Conservation (phyloP, 371 early-diverging fungal species). For the Mortierella sp. region DNA sequence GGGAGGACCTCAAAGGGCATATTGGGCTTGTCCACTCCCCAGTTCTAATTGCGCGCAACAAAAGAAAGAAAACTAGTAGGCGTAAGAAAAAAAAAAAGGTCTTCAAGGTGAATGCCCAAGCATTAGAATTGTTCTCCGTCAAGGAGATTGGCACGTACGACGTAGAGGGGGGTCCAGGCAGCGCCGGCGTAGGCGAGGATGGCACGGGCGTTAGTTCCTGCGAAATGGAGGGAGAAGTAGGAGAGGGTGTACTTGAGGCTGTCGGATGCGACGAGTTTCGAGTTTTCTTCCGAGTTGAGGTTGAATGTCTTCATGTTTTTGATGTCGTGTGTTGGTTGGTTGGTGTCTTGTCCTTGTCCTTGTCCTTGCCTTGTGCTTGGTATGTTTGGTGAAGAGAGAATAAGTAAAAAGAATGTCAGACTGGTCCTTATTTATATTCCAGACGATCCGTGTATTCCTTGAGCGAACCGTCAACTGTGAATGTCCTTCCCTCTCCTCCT, state of each 20-base stretch:
- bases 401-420: background rate
- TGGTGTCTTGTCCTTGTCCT: background rate
- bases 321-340: background rate
- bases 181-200: conserved; percentile 41
- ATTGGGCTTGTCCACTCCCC: conserved; percentile 24
- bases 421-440: background rate
- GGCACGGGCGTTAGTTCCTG: conserved; percentile 28
- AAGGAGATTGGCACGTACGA: conserved; percentile 8
- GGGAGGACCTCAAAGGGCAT: conserved; percentile 29
- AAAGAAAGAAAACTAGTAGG: background rate
- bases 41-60: conserved; percentile 12
- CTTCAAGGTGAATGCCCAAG: no score
- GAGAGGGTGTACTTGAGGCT: conserved; percentile 29
- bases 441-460: background rate
- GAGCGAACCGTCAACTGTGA: background rate
- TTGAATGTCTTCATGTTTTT: conserved; percentile 29
- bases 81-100: background rate
- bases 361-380: background rate
- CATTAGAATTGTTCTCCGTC: background rate
- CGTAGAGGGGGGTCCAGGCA: conserved; percentile 25
- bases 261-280: conserved; percentile 22
- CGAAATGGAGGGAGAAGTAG: conserved; percentile 37
- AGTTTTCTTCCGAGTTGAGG: conserved; percentile 31
- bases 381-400: background rate
- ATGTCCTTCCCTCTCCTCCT: background rate